Evolutionary conservation across 1,139 yeast species (phyloP).

Genomic region (Lizanozyma gosingica): DNA sequence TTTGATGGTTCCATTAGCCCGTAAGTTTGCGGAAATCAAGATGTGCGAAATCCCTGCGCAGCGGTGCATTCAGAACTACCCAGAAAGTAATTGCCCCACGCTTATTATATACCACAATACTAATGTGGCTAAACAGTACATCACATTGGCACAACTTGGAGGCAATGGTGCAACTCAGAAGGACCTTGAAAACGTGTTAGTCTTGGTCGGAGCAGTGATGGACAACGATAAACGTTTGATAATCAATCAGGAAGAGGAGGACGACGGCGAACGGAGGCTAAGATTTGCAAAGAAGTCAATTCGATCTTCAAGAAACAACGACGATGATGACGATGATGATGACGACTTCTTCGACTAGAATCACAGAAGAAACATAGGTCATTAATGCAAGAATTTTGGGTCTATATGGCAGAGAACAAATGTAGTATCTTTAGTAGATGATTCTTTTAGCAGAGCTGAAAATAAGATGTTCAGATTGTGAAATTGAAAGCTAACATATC

Average conservation of each 20-base stretch:
- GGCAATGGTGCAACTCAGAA: conserved; percentile 64
- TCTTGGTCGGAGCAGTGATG: conserved; percentile 54
- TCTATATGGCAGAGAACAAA: too few species aligned
- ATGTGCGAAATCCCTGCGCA: conserved; percentile 84
- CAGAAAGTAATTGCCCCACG: conserved; percentile 87
- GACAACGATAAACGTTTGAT: conserved; percentile 57
- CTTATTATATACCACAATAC: conserved; percentile 69
- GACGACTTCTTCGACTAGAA: conserved; percentile 39
- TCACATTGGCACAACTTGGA: conserved; percentile 74
- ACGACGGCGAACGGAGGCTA: conserved; percentile 35
- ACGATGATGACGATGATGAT: conserved; percentile 24
- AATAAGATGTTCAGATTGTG: too few species aligned
- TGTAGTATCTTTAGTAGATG: too few species aligned
- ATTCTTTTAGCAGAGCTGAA: too few species aligned
- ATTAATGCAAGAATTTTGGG: too few species aligned
- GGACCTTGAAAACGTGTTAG: conserved; percentile 67
- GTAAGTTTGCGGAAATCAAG: conserved; percentile 68
- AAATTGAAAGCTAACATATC: too few species aligned
- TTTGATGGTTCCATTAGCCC: conserved; percentile 43
- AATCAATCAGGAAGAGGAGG: conserved; percentile 55
- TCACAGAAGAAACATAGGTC: too few species aligned
- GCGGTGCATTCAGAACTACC: conserved; percentile 87
- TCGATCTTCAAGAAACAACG: conserved; percentile 18
- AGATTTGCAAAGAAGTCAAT: conserved; percentile 51
- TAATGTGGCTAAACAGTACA: conserved; percentile 66